Evolutionary conservation across 768 basidiomycete genomes (phyloP), one percentile per base, ranked within the genome.

Genomic region (Agaricus sinodeliciosus): DNA sequence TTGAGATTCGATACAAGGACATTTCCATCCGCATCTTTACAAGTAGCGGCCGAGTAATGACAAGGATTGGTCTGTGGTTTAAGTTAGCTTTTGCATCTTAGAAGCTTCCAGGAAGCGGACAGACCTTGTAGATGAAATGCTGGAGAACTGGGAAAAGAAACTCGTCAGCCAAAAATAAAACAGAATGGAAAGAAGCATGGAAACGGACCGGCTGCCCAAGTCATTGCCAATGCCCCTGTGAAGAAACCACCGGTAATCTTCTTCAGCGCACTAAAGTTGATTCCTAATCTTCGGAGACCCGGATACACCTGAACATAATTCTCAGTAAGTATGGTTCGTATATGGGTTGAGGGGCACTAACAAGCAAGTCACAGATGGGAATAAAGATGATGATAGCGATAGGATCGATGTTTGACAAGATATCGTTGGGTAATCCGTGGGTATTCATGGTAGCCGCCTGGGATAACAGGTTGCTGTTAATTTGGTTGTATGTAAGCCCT

Each of bases 371-470:
- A 56, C 71, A 83, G 49, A 88, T 72, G 22, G 85, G 85, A 52
- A 87, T 87, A 60, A 69, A 56, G 57, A 90, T 84, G 59, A 91
- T 80, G 50, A 91, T 73, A 4, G 84, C 80, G 46, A 90, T 65
- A 2, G 89, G 88, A 58, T 90, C 85, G 42, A 90, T 72, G 64
- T 90, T 90, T 49, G 85, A 86, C 51, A 90, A 65, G 37, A 90
- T 72, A 58, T 90, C 88, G 57, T 90, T 90, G 3, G 87, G 87
- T 22, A 85, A 40, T 39, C 85, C 85, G 58, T 87, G 71, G 1
- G 82, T 81, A 6, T 63, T 63, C 88, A 90, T 88, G 0, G 84
- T 84, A 1, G 86, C 87, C n/a, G 88, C 88, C 65, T 88, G 86
- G 5, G 88, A 88, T 0, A 78, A 80, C 65, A 90, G 58, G 62